Conservation (phyloP, 441 rosid species). For the Adansonia grandidieri region DNA sequence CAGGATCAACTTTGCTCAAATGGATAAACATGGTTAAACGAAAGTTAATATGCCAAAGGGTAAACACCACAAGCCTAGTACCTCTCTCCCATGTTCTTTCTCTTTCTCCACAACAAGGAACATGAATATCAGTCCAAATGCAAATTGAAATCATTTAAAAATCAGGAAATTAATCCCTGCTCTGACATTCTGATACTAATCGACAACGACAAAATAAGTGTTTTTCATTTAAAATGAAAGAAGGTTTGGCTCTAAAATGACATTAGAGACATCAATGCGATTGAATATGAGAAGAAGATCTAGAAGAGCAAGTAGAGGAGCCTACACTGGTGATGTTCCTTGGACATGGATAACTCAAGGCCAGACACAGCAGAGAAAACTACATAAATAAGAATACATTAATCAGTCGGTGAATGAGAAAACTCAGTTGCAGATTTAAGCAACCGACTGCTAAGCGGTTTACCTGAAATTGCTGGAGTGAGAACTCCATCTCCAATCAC, state of each 20-base stretch:
- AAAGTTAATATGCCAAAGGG: not conserved
- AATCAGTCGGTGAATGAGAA: constrained; percentile 14
- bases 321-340: constrained; percentile 91
- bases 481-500: constrained; percentile 97
- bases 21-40: not conserved
- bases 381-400: constrained; percentile 34
- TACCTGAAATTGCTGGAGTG: constrained; percentile 98
- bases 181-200: not conserved
- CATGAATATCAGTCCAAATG: not conserved
- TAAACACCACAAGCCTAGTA: not conserved
- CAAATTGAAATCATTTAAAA: not conserved
- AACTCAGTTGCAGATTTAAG: not conserved
- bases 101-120: not conserved
- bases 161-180: not conserved
- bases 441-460: not conserved
- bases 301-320: constrained; percentile 29
- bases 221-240: not conserved
- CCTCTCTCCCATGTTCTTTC: not conserved
- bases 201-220: not conserved
- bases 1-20: not conserved
- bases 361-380: constrained; percentile 99
- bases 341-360: constrained; percentile 90
- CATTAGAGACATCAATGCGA: constrained; percentile 5
- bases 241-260: not conserved
- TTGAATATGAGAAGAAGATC: constrained; percentile 11